Evolutionary conservation across 176 grass and related monocot genomes (phyloP).

Genomic region (Aegilops bicornis): DNA sequence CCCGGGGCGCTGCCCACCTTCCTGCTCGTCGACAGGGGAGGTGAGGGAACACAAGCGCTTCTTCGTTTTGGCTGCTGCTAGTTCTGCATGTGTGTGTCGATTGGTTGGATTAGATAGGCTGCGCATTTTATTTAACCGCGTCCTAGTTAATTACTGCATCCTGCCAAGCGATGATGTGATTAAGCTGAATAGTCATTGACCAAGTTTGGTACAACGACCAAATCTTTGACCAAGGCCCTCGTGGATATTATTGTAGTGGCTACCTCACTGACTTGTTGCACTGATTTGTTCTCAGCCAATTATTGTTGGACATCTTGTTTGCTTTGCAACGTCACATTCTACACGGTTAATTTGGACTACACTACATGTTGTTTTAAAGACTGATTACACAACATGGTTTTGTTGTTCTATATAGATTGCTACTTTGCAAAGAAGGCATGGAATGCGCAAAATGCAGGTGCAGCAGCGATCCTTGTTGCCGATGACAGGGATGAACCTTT

Average conservation of each 20-base stretch:
- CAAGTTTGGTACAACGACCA: slow-evolving; percentile 10
- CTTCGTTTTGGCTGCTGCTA: not conserved
- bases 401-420: slow-evolving; percentile 42
- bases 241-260: not conserved
- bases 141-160: not conserved
- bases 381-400: not conserved
- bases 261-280: not conserved
- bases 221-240: not conserved
- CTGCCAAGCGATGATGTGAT: not conserved
- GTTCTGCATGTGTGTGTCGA: not conserved
- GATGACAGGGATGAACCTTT: slow-evolving; percentile 68
- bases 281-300: not conserved
- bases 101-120: not conserved
- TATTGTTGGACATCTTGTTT: not conserved
- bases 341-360: not conserved
- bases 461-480: slow-evolving; percentile 66
- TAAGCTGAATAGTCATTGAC: not conserved
- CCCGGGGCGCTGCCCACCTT: slow-evolving; percentile 70
- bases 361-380: not conserved
- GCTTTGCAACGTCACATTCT: not conserved
- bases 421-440: slow-evolving; percentile 74
- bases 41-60: slow-evolving; percentile 31
- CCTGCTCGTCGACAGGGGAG: slow-evolving; percentile 69
- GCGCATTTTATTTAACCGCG: not conserved
- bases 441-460: slow-evolving; percentile 67